These are phyloP conservation scores for Bryoglossum gracile DNA, from an alignment of 495 filamentous ascomycete genomes.

Conservation along the genomic window DNA sequence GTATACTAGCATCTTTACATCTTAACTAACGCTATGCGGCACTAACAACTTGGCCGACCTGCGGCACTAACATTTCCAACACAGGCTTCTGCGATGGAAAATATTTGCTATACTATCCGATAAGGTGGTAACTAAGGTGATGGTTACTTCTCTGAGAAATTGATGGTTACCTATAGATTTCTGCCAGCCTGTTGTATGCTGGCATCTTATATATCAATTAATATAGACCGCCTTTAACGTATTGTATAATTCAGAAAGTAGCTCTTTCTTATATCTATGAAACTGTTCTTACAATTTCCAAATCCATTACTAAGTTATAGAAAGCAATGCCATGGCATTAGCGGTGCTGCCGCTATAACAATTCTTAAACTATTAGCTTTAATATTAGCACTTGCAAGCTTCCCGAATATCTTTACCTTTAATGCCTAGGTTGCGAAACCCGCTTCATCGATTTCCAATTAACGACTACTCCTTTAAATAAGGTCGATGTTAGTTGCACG, in stretches of 20 bases:
- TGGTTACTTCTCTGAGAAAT: not conserved
- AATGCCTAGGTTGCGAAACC: conserved; percentile 1
- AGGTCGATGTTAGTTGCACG: not conserved
- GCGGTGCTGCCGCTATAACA: conserved; percentile 10
- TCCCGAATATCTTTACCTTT: not conserved
- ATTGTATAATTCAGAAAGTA: not conserved
- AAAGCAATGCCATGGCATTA: conserved; percentile 6
- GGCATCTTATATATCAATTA: not conserved
- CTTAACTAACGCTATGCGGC: too few relatives aligned
- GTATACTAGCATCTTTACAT: too few relatives aligned
- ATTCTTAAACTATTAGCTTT: conserved; percentile 7
- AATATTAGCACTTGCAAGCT: not conserved
- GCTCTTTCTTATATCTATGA: too few relatives aligned
- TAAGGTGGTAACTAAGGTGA: not conserved
- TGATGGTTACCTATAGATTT: not conserved
- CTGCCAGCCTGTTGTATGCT: not conserved
- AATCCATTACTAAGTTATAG: not conserved
- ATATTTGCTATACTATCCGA: not conserved
- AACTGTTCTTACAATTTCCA: not conserved
- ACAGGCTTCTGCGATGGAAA: too few relatives aligned
- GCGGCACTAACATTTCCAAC: too few relatives aligned
- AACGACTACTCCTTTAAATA: not conserved
- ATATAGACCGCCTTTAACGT: not conserved
- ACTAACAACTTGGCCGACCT: too few relatives aligned
- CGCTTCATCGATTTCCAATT: not conserved